Evolutionary conservation across 345 rosid species (phyloP).

Genomic region (Syzygium aromaticum): DNA sequence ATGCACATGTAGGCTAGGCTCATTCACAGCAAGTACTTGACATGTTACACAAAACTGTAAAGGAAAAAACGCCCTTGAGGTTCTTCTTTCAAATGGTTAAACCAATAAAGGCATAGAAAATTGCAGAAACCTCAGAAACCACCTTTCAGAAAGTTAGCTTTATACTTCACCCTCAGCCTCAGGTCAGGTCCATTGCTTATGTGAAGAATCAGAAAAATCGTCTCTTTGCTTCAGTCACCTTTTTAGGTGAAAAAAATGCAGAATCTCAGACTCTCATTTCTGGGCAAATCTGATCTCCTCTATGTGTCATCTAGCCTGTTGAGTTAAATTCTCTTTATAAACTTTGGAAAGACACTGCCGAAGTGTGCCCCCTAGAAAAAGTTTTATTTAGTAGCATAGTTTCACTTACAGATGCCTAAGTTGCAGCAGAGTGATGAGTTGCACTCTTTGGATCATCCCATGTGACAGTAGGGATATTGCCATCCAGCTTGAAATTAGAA

Average conservation of each 20-base stretch:
- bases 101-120: not conserved
- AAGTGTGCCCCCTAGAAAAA: not conserved
- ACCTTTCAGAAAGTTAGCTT: not conserved
- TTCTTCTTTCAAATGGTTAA: not conserved
- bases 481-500: constrained; percentile 86
- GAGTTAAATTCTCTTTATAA: not conserved
- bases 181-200: not conserved
- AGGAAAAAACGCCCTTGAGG: not conserved
- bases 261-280: not conserved
- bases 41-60: not conserved
- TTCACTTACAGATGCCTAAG: constrained; percentile 48
- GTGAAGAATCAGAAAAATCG: not conserved
- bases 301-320: not conserved
- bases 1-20: not conserved
- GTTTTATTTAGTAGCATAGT: not conserved
- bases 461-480: constrained; percentile 79
- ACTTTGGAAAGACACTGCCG: not conserved
- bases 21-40: not conserved
- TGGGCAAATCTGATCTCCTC: not conserved
- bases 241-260: not conserved
- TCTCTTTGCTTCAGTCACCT: not conserved
- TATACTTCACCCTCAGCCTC: not conserved
- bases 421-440: constrained; percentile 79
- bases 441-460: constrained; percentile 99
- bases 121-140: not conserved